phyloP scores from a whole-genome alignment of 225 moss, liverwort and hornwort genomes.

The Lunularia cruciata region DNA sequence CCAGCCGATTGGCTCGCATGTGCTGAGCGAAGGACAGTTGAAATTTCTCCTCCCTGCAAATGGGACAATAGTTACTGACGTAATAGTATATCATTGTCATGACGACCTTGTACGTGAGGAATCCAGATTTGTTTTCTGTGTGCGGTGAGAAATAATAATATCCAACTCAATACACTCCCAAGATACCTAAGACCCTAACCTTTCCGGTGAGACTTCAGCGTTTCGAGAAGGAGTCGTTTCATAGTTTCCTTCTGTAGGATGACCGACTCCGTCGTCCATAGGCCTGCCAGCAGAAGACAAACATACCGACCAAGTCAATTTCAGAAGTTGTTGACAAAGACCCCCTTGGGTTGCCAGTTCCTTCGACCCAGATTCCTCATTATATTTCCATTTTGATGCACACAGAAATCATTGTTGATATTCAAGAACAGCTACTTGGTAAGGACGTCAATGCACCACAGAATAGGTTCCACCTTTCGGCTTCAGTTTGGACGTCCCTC shows the following conservation, averaged over 20 bases:
- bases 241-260: neutral
- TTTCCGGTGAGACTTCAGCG: conserved; percentile 58
- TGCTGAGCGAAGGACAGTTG: conserved; percentile 60
- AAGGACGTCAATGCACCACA: neutral
- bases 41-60: conserved; percentile 57
- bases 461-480: conserved; percentile 9
- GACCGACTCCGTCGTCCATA: neutral
- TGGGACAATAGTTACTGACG: neutral
- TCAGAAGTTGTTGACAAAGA: neutral
- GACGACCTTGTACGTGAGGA: neutral
- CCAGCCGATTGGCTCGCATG: conserved; percentile 59
- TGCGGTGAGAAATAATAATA: neutral
- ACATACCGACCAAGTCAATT: no score
- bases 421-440: no score
- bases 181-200: conserved; percentile 40
- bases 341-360: neutral
- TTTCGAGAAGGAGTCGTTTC: conserved; percentile 28
- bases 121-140: neutral
- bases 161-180: neutral
- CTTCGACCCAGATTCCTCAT: no score
- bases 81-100: no score
- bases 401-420: no score
- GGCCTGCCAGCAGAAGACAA: neutral
- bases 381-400: no score
- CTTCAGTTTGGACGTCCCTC: conserved; percentile 25